These are phyloP conservation scores for Aureobasidium sp. DNA, from an alignment of 2,329 filamentous ascomycete species.

Conservation along the genomic window DNA sequence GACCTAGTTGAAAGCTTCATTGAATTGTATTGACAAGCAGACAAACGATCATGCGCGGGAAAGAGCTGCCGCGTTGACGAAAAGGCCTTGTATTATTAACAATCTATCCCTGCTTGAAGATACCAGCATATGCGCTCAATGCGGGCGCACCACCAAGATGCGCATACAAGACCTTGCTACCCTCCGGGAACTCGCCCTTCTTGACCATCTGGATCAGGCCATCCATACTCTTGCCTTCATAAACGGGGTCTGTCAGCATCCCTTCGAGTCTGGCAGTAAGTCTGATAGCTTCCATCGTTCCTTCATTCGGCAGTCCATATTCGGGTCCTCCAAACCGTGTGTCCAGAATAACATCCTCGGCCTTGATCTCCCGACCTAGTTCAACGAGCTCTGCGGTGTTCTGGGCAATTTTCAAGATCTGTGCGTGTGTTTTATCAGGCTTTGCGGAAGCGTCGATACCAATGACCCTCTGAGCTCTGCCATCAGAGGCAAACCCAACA, in stretches of 20 bases:
- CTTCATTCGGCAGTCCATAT: conserved; percentile 59
- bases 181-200: conserved; percentile 51
- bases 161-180: conserved; percentile 59
- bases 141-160: conserved; percentile 64
- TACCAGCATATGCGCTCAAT: conserved; percentile 51
- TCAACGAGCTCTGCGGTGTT: conserved; percentile 56
- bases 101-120: conserved; percentile 11
- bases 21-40: too few species aligned
- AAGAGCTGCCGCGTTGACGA: background rate
- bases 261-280: conserved; percentile 60
- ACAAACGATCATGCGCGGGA: background rate
- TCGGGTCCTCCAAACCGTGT: conserved; percentile 56
- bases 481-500: conserved; percentile 54
- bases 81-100: too few species aligned
- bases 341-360: conserved; percentile 54
- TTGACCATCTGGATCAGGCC: conserved; percentile 61
- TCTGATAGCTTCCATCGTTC: conserved; percentile 59
- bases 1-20: conserved; percentile 17
- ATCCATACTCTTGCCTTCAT: conserved; percentile 66
- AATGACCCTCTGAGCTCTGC: conserved; percentile 46
- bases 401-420: conserved; percentile 58
- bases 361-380: conserved; percentile 51
- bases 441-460: conserved; percentile 60
- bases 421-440: conserved; percentile 51
- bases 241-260: conserved; percentile 67